A percentile compares a stretch with the other conserved stretches of the same genome.
Conservation (phyloP, 140 eudicot species). For the Ambrosia hybrid region DNA sequence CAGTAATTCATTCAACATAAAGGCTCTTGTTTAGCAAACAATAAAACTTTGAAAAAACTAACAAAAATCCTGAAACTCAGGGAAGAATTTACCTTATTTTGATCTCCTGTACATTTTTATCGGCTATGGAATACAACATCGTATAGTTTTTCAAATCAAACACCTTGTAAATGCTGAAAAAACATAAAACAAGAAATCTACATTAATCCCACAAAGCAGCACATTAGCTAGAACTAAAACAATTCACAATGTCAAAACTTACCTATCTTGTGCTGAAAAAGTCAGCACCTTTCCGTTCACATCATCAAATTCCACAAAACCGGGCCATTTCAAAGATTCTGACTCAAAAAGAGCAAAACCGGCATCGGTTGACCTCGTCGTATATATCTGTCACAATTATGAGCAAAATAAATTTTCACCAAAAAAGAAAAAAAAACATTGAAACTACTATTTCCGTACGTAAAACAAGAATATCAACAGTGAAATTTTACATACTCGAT, state of each 20-base stretch:
- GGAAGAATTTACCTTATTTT: slow-evolving; percentile 64
- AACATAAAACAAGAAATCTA: neutral
- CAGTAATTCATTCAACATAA: too few relatives aligned
- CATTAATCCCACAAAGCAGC: slow-evolving; percentile 13
- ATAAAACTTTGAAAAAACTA: too few relatives aligned
- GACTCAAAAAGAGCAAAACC: slow-evolving; percentile 90
- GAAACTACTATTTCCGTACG: too few relatives aligned
- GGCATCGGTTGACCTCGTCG: slow-evolving; percentile 77
- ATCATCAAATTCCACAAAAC: slow-evolving; percentile 97
- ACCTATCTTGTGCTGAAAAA: slow-evolving; percentile 90
- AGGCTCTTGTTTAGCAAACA: too few relatives aligned
- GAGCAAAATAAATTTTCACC: neutral
- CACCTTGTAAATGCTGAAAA: slow-evolving; percentile 83
- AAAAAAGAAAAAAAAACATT: neutral
- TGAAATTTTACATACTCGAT: slow-evolving; percentile 46
- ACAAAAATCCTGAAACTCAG: too few relatives aligned
- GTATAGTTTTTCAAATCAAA: slow-evolving; percentile 91
- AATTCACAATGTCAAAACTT: neutral
- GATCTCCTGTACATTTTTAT: slow-evolving; percentile 85
- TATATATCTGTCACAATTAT: slow-evolving; percentile 55
- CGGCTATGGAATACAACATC: slow-evolving; percentile 82
- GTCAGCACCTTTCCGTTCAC: slow-evolving; percentile 95
- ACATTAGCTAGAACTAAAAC: neutral
- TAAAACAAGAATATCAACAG: too few relatives aligned
- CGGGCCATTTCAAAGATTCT: slow-evolving; percentile 94